These are phyloP conservation scores for Eucalyptus tenuipes DNA, from an alignment of 345 rosid genomes.

Conservation along the genomic window DNA sequence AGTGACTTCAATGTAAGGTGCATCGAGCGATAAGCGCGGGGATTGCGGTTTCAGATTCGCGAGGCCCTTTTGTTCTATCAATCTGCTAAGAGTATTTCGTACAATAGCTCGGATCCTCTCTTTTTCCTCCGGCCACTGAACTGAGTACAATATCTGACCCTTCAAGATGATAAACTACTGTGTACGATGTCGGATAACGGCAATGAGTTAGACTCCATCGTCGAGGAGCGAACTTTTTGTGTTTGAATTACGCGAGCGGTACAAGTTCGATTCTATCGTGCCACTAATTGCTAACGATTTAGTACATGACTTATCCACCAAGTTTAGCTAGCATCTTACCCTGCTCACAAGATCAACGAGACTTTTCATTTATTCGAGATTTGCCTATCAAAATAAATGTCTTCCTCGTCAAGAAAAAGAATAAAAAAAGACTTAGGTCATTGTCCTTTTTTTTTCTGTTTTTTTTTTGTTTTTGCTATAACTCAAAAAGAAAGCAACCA, in stretches of 20 bases:
- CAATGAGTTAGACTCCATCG: background rate
- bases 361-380: background rate
- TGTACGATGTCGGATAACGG: background rate
- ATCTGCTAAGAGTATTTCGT: background rate
- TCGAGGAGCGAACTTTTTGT: background rate
- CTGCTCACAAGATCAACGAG: background rate
- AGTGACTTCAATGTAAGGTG: background rate
- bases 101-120: background rate
- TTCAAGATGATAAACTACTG: background rate
- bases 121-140: background rate
- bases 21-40: background rate
- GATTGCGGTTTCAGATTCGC: background rate
- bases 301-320: background rate
- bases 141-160: background rate
- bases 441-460: background rate
- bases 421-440: background rate
- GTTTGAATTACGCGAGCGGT: background rate
- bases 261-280: background rate
- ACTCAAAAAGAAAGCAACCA: background rate
- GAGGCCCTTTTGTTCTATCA: background rate
- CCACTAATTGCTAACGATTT: background rate
- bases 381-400: background rate
- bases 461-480: background rate
- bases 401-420: background rate
- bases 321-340: background rate